Conservation (phyloP, 495 filamentous ascomycete species). For the Bacidia gigantensis region DNA sequence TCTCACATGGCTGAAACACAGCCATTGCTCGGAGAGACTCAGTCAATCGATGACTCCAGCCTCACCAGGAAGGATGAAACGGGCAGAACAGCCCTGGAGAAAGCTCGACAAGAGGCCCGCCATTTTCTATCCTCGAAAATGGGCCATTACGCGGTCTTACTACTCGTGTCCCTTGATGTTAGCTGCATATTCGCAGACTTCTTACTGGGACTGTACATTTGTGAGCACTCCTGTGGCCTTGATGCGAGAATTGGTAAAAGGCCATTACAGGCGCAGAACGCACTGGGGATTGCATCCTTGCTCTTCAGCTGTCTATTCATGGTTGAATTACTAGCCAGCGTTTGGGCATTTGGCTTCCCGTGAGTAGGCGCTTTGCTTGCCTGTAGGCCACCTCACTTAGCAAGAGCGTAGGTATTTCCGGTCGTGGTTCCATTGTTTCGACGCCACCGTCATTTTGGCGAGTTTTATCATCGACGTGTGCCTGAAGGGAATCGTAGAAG, state of each 20-base stretch:
- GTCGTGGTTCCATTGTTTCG: constrained; percentile 48
- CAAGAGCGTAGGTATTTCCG: constrained; percentile 40
- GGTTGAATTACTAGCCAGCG: constrained; percentile 38
- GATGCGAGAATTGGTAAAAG: constrained; percentile 20
- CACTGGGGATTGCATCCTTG: constrained; percentile 31
- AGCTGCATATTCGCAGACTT: constrained; percentile 47
- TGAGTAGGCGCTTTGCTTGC: no score
- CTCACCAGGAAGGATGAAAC: neutral
- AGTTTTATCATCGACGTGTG: constrained; percentile 46
- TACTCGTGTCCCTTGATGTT: constrained; percentile 43
- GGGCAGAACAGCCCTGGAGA: neutral
- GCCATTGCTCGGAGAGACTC: neutral
- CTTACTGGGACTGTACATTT: constrained; percentile 45
- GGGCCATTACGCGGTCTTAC: constrained; percentile 44
- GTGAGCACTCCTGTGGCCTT: constrained; percentile 31
- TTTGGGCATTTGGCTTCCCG: constrained; percentile 43
- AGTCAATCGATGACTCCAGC: neutral
- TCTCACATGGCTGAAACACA: neutral
- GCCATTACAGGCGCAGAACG: constrained; percentile 27
- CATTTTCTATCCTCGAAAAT: constrained; percentile 37
- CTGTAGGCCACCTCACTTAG: constrained; percentile 4
- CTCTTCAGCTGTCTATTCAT: constrained; percentile 48
- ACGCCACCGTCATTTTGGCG: constrained; percentile 46
- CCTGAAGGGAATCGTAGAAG: constrained; percentile 41
- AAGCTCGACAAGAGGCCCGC: constrained; percentile 1